phyloP scores from a whole-genome alignment of 176 grass and related monocot genomes.

The Bromus sterilis region DNA sequence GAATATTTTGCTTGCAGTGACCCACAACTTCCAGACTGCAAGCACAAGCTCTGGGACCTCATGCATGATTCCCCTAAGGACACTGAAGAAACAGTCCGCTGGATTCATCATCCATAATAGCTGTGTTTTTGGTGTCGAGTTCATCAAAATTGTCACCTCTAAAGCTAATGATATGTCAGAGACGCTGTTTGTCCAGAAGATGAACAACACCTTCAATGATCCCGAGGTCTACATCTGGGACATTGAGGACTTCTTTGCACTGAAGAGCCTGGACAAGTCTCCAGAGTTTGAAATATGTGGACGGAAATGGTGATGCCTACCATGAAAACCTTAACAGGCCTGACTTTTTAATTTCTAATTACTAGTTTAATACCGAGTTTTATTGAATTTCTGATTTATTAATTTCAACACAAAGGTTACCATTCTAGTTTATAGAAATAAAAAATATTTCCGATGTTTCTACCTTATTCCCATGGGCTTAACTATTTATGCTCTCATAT shows the following conservation, averaged over 20 bases:
- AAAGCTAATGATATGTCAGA: slow-evolving; percentile 2
- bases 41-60: not conserved
- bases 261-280: not conserved
- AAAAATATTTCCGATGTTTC: not conserved
- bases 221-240: not conserved
- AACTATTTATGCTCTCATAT: not conserved
- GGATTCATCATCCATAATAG: slow-evolving; percentile 16
- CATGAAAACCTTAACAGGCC: not conserved
- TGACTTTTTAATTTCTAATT: not conserved
- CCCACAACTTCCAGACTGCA: slow-evolving; percentile 8
- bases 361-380: not conserved
- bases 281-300: slow-evolving; percentile 6
- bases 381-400: not conserved
- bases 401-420: not conserved
- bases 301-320: slow-evolving; percentile 12
- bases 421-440: not conserved
- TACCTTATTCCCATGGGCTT: not conserved
- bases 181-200: slow-evolving; percentile 11
- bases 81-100: not conserved
- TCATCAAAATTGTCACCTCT: not conserved
- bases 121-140: slow-evolving; percentile 24
- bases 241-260: slow-evolving; percentile 2
- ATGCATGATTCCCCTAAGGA: slow-evolving; percentile 24
- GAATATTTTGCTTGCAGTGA: not conserved
- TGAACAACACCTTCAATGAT: slow-evolving; percentile 1